Base-by-base conservation (phyloP, 2,329 filamentous ascomycete species). In the Ceratocystis huliohia region DNA sequence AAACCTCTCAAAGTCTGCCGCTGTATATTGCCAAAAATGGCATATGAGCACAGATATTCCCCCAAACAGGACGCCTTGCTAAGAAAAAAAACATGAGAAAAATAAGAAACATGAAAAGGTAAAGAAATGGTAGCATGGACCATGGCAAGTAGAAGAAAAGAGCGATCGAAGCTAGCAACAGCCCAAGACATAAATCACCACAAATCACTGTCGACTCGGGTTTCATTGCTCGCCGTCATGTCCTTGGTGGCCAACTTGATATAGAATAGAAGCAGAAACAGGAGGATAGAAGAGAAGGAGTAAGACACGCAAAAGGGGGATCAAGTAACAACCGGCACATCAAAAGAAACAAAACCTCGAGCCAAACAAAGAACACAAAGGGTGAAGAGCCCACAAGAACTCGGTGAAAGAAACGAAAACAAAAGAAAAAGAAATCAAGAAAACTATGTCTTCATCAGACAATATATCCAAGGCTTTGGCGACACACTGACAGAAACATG, bases 41-140 rank as follows among this genome's bases (percentile, higher is more conserved):
- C 48, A 53, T 22, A 28, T 53, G 22, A 5, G 48, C 48, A 53
- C 48, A 53, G 48, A 28, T 28, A 53, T 53, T 53, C 22, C 48
- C 48, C 48, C 48, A 53, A 53, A 53, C 48, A 53, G 48, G 48
- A 53, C 48, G 20, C 48, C 48, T 20, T 53, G 48, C 48, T 53
- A 25, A 53, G 22, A 53, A 15, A 53, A 66, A 22, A 20, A 30
- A 50, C 3, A 25, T n/a, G n/a, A 15, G 13, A 41, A 41, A 13
- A 41, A 41, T 33, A 41, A 20, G 41, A 59, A 69, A 41, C 30
- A 61, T 69, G 50, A 67, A 68, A 69, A 68, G 30, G 66, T 56
- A 64, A 65, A 71, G 71, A 72, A 73, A 71, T 69, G 17, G 5
- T 63, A 13, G 22, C 30, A 30, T 63, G 20, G 65, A 37, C 30